Base-by-base conservation (phyloP, 2,329 filamentous ascomycete species). In the Pseudogymnoascus sp. region DNA sequence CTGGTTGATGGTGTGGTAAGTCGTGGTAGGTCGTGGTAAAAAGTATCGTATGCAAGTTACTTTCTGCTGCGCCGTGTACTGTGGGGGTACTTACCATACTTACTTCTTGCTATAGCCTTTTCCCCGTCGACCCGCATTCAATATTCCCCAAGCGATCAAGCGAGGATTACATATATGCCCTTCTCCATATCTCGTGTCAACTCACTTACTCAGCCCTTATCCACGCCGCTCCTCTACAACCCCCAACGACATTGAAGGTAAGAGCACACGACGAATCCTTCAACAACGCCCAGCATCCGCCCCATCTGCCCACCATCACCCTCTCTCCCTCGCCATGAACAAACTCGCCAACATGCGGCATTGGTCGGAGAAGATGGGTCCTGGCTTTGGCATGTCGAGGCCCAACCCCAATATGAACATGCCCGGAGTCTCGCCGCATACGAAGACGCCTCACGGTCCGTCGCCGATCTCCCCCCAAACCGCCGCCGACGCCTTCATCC, bases 401-500 rank as follows among this genome's bases (percentile, higher is more conserved):
- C 80, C 80, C 77, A 69, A 71, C 59, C 62, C 33, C 31, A 59
- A 39, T 6, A 59, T 37, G 33, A 59, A 35, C 23, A 61, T 62
- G 33, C 31, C 35, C 3, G 59, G 59, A n/a, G 38, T 37, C 10
- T 14, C 33, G 21, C 60, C 39, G 12, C 35, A 61, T 7, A 62
- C 26, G 64, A 81, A 79, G 66, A 78, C 80, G 66, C 75, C 78
- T 63, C 76, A 81, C 61, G 77, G 77, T 67, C 77, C 79, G 64
- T 78, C 83, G 63, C 80, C 84, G 66, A 78, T 85, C 72, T 81
- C 86, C 70, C 86, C 89, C 68, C 85, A 88, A 63, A 86, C 88
- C 67, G 81, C 87, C 66, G 83, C 88, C 72, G 89, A 93, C 74
- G 81, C 87, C 61, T 86, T 86, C 68, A 90, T 97, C 76, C 91